Evolutionary conservation across 2,329 filamentous ascomycete genomes (phyloP).

Genomic region (Grosmannia serpens): DNA sequence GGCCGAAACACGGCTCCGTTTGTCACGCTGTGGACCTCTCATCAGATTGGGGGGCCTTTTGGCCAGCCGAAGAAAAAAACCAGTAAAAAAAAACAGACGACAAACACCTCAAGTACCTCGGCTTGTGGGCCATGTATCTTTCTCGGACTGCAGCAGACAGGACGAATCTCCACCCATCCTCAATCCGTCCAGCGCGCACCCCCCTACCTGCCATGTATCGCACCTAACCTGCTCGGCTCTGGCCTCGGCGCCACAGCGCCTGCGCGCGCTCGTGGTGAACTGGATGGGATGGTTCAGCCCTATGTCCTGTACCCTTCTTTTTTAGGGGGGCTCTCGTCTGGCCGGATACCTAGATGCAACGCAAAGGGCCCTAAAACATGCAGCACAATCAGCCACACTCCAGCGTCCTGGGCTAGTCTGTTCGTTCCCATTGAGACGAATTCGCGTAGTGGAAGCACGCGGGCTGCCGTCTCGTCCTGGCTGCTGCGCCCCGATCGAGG

Average conservation of each 20-base stretch:
- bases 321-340: background rate
- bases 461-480: background rate
- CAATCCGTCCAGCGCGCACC: background rate
- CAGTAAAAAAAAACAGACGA: background rate
- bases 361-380: background rate
- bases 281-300: constrained; percentile 9
- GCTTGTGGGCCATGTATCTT: background rate
- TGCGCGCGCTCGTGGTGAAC: background rate
- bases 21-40: too few relatives aligned
- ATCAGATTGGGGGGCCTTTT: too few relatives aligned
- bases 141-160: background rate
- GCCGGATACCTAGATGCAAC: background rate
- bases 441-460: background rate
- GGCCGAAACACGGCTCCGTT: background rate
- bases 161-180: too few relatives aligned
- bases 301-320: background rate
- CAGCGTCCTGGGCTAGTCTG: background rate
- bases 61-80: too few relatives aligned
- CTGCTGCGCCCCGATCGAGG: background rate
- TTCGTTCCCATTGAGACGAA: background rate
- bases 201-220: background rate
- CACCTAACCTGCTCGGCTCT: background rate
- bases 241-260: background rate
- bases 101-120: background rate
- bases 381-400: background rate